Percentiles rank a stretch among this genome's conserved stretches.
phyloP scores from a whole-genome alignment of 257 asterid species.

The Coffea canephora region DNA sequence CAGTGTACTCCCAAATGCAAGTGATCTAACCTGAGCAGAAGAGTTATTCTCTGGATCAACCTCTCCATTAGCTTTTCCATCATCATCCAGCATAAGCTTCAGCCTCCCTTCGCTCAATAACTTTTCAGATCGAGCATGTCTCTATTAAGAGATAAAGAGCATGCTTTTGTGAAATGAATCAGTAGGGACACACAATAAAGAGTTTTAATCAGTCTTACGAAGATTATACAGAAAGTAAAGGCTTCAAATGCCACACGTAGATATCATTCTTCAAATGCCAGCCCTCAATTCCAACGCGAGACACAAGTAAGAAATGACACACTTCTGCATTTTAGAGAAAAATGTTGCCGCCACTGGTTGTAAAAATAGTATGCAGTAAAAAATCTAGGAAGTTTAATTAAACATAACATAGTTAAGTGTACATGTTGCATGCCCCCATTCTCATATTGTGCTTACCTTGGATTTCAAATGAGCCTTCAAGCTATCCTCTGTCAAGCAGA shows the following conservation, averaged over 20 bases:
- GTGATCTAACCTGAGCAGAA: conserved; percentile 42
- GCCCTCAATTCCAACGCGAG: neutral
- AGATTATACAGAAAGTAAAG: neutral
- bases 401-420: neutral
- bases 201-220: neutral
- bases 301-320: neutral
- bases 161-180: conserved; percentile 10
- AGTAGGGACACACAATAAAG: conserved; percentile 1
- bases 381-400: neutral
- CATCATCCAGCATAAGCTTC: conserved; percentile 62
- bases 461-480: conserved; percentile 75
- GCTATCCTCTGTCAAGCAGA: conserved; percentile 78
- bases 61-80: conserved; percentile 62
- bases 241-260: too few relatives aligned
- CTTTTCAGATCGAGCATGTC: conserved; percentile 87
- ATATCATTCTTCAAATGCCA: neutral
- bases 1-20: conserved; percentile 14
- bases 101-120: conserved; percentile 83
- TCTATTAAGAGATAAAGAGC: conserved; percentile 42
- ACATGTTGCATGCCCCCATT: neutral
- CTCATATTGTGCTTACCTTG: conserved; percentile 51
- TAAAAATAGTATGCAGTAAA: neutral
- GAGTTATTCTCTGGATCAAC: conserved; percentile 26
- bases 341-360: neutral
- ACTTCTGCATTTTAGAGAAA: neutral